These are phyloP conservation scores for Coemansia sp. DNA, from an alignment of 192 early-diverging fungal genomes.

Conservation along the genomic window DNA sequence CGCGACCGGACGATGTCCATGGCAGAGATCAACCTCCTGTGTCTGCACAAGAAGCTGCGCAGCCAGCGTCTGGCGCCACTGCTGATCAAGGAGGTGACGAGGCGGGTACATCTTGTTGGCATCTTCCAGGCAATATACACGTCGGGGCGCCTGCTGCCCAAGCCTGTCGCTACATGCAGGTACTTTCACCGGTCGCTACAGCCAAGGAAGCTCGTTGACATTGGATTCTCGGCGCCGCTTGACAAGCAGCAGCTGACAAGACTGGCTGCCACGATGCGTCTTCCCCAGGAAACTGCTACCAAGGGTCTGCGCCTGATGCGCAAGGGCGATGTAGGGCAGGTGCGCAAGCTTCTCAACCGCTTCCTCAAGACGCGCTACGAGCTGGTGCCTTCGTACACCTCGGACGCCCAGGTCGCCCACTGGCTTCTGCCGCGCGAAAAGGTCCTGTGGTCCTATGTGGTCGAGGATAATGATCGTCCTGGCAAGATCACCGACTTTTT, in stretches of 20 bases:
- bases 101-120: constrained; percentile 84
- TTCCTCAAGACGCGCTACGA: constrained; percentile 66
- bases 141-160: constrained; percentile 87
- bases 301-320: constrained; percentile 81
- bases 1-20: constrained; percentile 64
- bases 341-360: constrained; percentile 72
- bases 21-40: constrained; percentile 98
- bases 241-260: constrained; percentile 31
- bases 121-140: constrained; percentile 99
- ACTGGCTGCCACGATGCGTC: constrained; percentile 16
- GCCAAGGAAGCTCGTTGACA: constrained; percentile 92
- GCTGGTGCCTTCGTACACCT: constrained; percentile 69
- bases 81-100: constrained; percentile 96
- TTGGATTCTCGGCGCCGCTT: constrained; percentile 83
- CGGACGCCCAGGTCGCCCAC: constrained; percentile 86
- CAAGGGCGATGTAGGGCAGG: constrained; percentile 69
- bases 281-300: constrained; percentile 45
- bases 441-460: constrained; percentile 95
- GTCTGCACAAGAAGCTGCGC: constrained; percentile 94
- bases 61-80: constrained; percentile 93
- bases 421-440: constrained; percentile 82
- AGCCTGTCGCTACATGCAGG: constrained; percentile 75
- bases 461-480: constrained; percentile 65
- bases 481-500: constrained; percentile 82
- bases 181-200: constrained; percentile 96